Percentiles rank a stretch among this genome's conserved stretches.
Evolutionary conservation across 2,329 filamentous ascomycete genomes (phyloP).

Genomic region (Huntiella savannae): DNA sequence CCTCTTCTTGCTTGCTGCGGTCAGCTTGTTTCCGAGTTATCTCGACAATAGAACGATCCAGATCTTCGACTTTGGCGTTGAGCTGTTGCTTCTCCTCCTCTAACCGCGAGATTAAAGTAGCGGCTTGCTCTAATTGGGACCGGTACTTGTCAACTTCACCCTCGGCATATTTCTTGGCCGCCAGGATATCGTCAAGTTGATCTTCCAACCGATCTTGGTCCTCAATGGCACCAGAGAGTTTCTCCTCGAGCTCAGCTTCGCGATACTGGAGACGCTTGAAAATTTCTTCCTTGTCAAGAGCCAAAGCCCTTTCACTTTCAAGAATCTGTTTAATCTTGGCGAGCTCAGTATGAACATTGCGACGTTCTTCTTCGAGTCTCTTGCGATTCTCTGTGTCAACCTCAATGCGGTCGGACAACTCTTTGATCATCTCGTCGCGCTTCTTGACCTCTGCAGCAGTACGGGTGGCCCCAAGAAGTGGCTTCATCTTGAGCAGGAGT

Average conservation of each 20-base stretch:
- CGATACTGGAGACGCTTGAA: conserved; percentile 87
- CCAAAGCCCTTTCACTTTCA: conserved; percentile 87
- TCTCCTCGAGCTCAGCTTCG: conserved; percentile 84
- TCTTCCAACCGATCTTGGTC: conserved; percentile 91
- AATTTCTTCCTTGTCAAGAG: conserved; percentile 95
- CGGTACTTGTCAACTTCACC: conserved; percentile 64
- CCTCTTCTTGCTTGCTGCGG: conserved; percentile 56
- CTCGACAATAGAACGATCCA: conserved; percentile 54
- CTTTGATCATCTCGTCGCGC: conserved; percentile 79
- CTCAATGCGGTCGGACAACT: conserved; percentile 68
- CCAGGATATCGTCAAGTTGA: conserved; percentile 73
- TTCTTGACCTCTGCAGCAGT: conserved; percentile 90
- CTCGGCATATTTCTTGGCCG: conserved; percentile 75
- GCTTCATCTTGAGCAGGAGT: conserved; percentile 85
- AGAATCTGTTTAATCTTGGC: conserved; percentile 81
- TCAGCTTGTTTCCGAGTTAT: conserved; percentile 53
- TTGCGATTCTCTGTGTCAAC: conserved; percentile 56
- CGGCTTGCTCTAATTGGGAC: conserved; percentile 77
- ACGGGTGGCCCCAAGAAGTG: conserved; percentile 74
- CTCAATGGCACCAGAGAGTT: conserved; percentile 74
- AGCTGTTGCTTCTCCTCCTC: conserved; percentile 73
- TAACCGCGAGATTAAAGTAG: conserved; percentile 63
- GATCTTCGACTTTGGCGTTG: conserved; percentile 41
- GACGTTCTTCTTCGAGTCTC: conserved; percentile 74
- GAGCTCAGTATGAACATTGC: conserved; percentile 72